Evolutionary conservation across 768 basidiomycete species (phyloP).

Genomic region (Suillus occidentalis): DNA sequence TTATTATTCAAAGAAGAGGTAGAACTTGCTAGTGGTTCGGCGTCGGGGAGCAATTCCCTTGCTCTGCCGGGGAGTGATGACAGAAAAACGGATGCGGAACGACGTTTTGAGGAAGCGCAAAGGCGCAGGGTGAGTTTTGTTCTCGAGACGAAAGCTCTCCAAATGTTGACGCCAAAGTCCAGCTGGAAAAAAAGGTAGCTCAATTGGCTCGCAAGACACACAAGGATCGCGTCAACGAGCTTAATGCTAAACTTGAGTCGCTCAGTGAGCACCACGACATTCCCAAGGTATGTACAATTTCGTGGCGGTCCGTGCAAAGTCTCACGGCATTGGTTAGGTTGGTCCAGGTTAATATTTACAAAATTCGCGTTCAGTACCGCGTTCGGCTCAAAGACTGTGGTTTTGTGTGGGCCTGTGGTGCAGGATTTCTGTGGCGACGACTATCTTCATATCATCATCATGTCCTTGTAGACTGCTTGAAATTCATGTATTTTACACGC

Average conservation of each 20-base stretch:
- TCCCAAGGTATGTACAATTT: slow-evolving; percentile 63
- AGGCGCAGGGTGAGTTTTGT: slow-evolving; percentile 61
- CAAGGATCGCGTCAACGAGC: slow-evolving; percentile 91
- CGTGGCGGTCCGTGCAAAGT: slow-evolving; percentile 28
- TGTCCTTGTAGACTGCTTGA: slow-evolving; percentile 23
- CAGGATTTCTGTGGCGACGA: slow-evolving; percentile 14
- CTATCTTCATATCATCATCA: slow-evolving; percentile 15
- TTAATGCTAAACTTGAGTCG: slow-evolving; percentile 82
- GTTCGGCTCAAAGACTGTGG: slow-evolving; percentile 5
- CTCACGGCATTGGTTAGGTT: slow-evolving; percentile 51
- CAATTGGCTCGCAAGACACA: slow-evolving; percentile 84
- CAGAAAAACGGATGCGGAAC: slow-evolving; percentile 84
- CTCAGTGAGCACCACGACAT: slow-evolving; percentile 95
- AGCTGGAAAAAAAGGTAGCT: slow-evolving; percentile 76
- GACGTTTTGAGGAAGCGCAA: slow-evolving; percentile 86
- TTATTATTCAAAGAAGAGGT: slow-evolving; percentile 50
- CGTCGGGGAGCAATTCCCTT: slow-evolving; percentile 64
- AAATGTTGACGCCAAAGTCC: slow-evolving; percentile 12
- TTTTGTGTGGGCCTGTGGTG: slow-evolving; percentile 1
- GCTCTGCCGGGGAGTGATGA: slow-evolving; percentile 47
- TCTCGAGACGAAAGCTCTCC: background rate
- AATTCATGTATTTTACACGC: slow-evolving; percentile 27
- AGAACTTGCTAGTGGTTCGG: slow-evolving; percentile 39
- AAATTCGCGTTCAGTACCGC: slow-evolving; percentile 30
- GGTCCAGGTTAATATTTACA: slow-evolving; percentile 73